Conservation (phyloP, 441 rosid genomes). For the Hura crepitans region DNA sequence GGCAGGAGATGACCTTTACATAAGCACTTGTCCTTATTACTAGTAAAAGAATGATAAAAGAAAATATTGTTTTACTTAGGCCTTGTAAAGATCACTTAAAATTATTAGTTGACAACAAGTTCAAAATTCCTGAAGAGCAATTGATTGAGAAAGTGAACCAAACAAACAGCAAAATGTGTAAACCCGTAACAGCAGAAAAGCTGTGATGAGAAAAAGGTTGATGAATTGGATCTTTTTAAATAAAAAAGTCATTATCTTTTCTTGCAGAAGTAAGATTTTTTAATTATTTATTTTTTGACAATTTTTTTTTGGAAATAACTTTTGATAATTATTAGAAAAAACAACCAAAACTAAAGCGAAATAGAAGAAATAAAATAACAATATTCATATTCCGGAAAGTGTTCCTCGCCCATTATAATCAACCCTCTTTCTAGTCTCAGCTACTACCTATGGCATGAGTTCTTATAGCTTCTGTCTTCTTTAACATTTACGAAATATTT, state of each 20-base stretch:
- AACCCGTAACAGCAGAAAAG: background rate
- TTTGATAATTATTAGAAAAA: background rate
- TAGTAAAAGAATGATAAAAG: no score
- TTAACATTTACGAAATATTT: background rate
- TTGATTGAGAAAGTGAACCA: background rate
- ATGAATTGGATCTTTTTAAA: no score
- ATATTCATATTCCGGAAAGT: conserved; percentile 2
- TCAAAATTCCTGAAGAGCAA: no score
- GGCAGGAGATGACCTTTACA: no score
- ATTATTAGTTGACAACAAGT: no score
- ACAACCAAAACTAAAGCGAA: background rate
- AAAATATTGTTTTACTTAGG: no score
- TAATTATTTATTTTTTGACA: no score
- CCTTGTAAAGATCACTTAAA: no score
- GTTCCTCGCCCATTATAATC: background rate
- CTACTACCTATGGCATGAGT: background rate
- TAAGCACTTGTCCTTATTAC: no score
- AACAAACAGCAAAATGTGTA: background rate
- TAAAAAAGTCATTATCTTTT: background rate
- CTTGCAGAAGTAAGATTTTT: no score
- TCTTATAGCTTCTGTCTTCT: background rate
- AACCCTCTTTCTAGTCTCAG: background rate
- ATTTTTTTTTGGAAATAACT: no score
- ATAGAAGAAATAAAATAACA: background rate
- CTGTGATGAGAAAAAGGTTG: background rate